A percentile compares a stretch with the other conserved stretches of the same genome.
Evolutionary conservation across 2,329 filamentous ascomycete genomes (phyloP).

Genomic region (Alternaria sp.): DNA sequence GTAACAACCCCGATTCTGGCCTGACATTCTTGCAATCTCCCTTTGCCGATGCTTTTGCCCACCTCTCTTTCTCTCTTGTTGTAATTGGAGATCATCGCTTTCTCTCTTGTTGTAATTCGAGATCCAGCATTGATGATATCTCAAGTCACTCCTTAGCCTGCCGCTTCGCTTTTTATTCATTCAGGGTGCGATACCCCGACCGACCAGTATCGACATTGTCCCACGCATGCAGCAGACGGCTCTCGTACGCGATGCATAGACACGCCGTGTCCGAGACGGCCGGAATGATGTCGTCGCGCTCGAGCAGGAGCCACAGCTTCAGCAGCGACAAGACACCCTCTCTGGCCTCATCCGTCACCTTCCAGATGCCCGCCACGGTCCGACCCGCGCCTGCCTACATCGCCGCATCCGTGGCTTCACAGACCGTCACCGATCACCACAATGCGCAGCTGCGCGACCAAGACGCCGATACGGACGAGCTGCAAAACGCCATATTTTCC

Average conservation of each 20-base stretch:
- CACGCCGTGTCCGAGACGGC: slow-evolving; percentile 47
- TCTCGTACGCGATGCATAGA: slow-evolving; percentile 42
- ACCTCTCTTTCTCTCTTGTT: background rate
- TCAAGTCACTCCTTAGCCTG: slow-evolving; percentile 18
- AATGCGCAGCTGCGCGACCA: slow-evolving; percentile 76
- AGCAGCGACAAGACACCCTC: slow-evolving; percentile 74
- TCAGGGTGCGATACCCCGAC: slow-evolving; percentile 1
- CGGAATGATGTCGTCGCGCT: slow-evolving; percentile 48
- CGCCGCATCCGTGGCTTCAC: slow-evolving; percentile 84
- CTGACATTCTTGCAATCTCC: slow-evolving; percentile 16
- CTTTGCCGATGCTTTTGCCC: background rate
- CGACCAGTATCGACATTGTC: background rate
- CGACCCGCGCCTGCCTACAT: slow-evolving; percentile 87
- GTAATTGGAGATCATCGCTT: background rate
- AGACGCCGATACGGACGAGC: slow-evolving; percentile 67
- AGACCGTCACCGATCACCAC: slow-evolving; percentile 90
- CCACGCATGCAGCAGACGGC: slow-evolving; percentile 2
- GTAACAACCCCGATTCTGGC: slow-evolving; percentile 13
- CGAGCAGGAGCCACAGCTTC: slow-evolving; percentile 61
- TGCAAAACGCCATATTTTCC: slow-evolving; percentile 77
- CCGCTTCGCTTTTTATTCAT: slow-evolving; percentile 23
- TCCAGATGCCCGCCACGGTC: slow-evolving; percentile 72
- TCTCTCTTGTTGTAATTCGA: background rate
- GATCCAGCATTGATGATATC: background rate
- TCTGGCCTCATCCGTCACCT: slow-evolving; percentile 58